phyloP scores from a whole-genome alignment of 73 alveolate genomes.

The Tetrahymena malaccensis region DNA sequence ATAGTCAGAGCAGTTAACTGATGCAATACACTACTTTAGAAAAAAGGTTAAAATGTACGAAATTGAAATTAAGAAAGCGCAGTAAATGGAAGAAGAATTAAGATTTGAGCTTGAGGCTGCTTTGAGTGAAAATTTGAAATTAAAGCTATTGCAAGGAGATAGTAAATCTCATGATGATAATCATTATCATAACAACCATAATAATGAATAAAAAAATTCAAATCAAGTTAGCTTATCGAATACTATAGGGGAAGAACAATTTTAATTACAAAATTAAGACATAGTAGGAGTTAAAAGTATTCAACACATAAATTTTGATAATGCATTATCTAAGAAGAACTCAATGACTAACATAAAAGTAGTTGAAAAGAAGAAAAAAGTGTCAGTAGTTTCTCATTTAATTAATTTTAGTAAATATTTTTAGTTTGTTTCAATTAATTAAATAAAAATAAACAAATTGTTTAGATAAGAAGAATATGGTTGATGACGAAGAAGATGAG shows the following conservation, averaged over 20 bases:
- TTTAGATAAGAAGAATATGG: background rate
- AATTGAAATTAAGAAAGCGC: background rate
- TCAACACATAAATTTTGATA: background rate
- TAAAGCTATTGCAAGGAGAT: background rate
- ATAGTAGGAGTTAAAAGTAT: background rate
- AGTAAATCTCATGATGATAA: background rate
- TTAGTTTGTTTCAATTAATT: background rate
- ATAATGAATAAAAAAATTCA: background rate
- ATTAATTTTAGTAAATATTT: background rate
- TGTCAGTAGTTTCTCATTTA: background rate
- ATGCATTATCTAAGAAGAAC: background rate
- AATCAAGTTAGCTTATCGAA: background rate
- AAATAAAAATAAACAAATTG: background rate
- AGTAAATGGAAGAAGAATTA: background rate
- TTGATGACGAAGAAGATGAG: background rate
- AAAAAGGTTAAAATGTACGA: background rate
- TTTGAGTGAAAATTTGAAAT: background rate
- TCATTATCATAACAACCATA: background rate
- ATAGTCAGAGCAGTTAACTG: background rate
- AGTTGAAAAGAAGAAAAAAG: background rate
- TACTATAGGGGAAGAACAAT: background rate
- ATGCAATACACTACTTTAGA: background rate
- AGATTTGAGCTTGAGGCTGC: background rate
- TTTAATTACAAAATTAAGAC: background rate
- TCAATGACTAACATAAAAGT: background rate